A percentile compares a stretch with the other conserved stretches of the same genome.
Conservation (phyloP, 805 yeast genomes). For the Groenewaldozyma tartarivorans region DNA sequence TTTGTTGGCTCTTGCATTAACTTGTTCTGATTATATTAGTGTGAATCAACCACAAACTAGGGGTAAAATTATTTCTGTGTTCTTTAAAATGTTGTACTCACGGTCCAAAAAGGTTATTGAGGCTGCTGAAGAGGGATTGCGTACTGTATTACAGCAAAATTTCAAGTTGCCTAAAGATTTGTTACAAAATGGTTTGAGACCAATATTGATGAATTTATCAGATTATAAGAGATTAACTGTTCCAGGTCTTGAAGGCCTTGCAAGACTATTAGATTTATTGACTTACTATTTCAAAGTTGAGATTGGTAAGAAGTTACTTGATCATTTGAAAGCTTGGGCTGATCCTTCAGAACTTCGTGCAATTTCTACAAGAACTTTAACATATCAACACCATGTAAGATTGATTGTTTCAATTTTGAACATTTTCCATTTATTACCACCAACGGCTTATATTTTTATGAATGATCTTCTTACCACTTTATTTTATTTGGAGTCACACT, state of each 20-base stretch:
- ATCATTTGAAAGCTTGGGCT: slow-evolving; percentile 94
- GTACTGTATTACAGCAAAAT: slow-evolving; percentile 73
- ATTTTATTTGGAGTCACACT: slow-evolving; percentile 65
- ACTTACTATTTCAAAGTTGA: slow-evolving; percentile 94
- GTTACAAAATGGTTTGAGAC: slow-evolving; percentile 89
- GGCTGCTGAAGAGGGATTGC: slow-evolving; percentile 86
- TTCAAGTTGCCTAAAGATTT: slow-evolving; percentile 88
- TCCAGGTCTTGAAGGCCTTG: slow-evolving; percentile 83
- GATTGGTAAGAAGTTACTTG: slow-evolving; percentile 85
- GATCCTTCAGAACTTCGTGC: slow-evolving; percentile 68
- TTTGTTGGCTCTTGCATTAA: slow-evolving; percentile 70
- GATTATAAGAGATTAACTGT: slow-evolving; percentile 88
- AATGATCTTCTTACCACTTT: slow-evolving; percentile 74
- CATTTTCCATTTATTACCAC: slow-evolving; percentile 83
- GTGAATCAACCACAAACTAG: slow-evolving; percentile 55
- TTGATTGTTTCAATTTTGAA: slow-evolving; percentile 84
- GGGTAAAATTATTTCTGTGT: slow-evolving; percentile 80
- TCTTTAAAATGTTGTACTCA: slow-evolving; percentile 85
- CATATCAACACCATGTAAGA: slow-evolving; percentile 70
- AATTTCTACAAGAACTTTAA: slow-evolving; percentile 71
- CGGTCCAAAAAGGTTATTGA: slow-evolving; percentile 79
- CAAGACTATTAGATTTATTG: slow-evolving; percentile 72
- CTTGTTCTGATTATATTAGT: slow-evolving; percentile 72
- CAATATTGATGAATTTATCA: slow-evolving; percentile 89
- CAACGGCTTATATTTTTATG: slow-evolving; percentile 86